Conservation (phyloP, 2,329 filamentous ascomycete species). For the Calonectria ilicicola region DNA sequence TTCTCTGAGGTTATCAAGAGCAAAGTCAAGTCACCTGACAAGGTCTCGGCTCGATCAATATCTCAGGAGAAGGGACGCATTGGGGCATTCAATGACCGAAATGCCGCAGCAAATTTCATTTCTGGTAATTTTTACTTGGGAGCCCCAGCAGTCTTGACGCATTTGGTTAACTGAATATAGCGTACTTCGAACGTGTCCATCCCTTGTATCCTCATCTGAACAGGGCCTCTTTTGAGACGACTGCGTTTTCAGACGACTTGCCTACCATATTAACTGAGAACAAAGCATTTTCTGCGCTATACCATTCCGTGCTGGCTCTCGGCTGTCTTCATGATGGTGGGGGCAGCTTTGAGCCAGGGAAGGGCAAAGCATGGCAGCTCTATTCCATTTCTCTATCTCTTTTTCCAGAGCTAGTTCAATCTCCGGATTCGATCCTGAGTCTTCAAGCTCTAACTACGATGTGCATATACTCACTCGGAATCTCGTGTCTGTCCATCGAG, state of each 20-base stretch:
- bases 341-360: constrained; percentile 36
- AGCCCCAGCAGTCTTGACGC: no score
- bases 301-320: constrained; percentile 33
- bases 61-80: constrained; percentile 16
- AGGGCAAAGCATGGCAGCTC: constrained; percentile 34
- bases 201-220: constrained; percentile 34
- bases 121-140: neutral
- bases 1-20: constrained; percentile 33
- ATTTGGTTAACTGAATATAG: constrained; percentile 4
- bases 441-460: constrained; percentile 35
- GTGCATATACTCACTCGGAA: constrained; percentile 21
- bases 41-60: constrained; percentile 19
- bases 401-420: constrained; percentile 19
- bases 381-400: constrained; percentile 31
- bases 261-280: constrained; percentile 6
- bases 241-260: neutral
- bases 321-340: constrained; percentile 32
- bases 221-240: constrained; percentile 23
- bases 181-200: constrained; percentile 37
- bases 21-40: constrained; percentile 28
- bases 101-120: constrained; percentile 23
- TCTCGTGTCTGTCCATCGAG: constrained; percentile 33
- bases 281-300: constrained; percentile 30
- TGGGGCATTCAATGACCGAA: constrained; percentile 8
- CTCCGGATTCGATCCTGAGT: constrained; percentile 19